Evolutionary conservation across 2,329 filamentous ascomycete genomes (phyloP).

Genomic region (Venturia pyrina): DNA sequence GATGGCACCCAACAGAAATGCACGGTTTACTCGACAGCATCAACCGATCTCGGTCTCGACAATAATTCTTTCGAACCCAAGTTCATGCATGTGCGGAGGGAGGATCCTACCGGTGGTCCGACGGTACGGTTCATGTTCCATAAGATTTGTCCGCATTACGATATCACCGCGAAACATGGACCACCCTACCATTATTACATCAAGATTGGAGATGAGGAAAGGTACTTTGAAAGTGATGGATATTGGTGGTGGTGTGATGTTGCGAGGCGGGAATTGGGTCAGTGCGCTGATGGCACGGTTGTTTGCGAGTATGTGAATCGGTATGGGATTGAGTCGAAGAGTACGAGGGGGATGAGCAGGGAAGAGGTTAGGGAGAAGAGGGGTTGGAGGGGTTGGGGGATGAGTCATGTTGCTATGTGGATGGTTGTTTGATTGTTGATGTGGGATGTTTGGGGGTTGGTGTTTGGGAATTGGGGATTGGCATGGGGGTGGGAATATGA

Average conservation of each 20-base stretch:
- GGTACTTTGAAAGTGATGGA: slow-evolving; percentile 59
- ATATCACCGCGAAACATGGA: slow-evolving; percentile 44
- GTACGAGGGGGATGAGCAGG: neutral
- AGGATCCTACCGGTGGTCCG: slow-evolving; percentile 32
- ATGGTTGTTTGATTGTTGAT: neutral
- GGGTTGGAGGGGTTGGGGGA: slow-evolving; percentile 2
- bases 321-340: neutral
- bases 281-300: slow-evolving; percentile 35
- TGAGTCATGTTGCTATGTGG: slow-evolving; percentile 7
- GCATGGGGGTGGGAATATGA: neutral
- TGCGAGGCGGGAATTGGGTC: slow-evolving; percentile 36
- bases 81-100: slow-evolving; percentile 49
- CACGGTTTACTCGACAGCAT: slow-evolving; percentile 36
- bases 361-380: neutral
- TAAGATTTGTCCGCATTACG: slow-evolving; percentile 75
- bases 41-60: slow-evolving; percentile 41
- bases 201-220: slow-evolving; percentile 55
- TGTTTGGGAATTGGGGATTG: neutral
- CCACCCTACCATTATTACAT: slow-evolving; percentile 60
- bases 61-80: slow-evolving; percentile 52
- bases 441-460: neutral
- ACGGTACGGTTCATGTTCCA: slow-evolving; percentile 69
- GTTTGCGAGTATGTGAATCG: slow-evolving; percentile 3
- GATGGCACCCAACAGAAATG: slow-evolving; percentile 34
- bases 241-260: slow-evolving; percentile 78